Evolutionary conservation across 1,284 basidiomycete genomes (phyloP).

Genomic region (Acaromyces ingoldii): DNA sequence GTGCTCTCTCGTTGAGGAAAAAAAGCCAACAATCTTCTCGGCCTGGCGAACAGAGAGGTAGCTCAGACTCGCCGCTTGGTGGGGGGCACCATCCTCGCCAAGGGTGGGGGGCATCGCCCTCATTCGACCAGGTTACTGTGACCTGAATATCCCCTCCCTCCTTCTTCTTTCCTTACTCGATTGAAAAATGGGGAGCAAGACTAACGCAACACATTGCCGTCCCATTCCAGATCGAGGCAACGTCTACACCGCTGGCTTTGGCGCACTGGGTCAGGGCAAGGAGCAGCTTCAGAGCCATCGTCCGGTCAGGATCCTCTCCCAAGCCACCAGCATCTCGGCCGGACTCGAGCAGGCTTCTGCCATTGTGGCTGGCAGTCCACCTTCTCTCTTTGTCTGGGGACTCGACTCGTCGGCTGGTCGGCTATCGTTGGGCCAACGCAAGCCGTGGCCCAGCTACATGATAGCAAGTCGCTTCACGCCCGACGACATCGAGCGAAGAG

Average conservation of each 20-base stretch:
- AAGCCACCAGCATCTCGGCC: background rate
- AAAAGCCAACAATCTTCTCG: too few species aligned
- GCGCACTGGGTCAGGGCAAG: slow-evolving; percentile 7
- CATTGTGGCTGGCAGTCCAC: background rate
- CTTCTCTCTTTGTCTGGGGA: slow-evolving; percentile 7
- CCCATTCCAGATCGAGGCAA: slow-evolving; percentile 4
- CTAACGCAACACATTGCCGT: too few species aligned
- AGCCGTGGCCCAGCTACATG: slow-evolving; percentile 9
- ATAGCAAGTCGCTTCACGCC: slow-evolving; percentile 9
- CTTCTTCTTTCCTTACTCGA: too few species aligned
- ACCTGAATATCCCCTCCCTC: too few species aligned
- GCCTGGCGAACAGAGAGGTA: too few species aligned
- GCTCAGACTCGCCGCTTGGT: too few species aligned
- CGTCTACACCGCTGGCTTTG: slow-evolving; percentile 11
- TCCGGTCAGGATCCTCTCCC: background rate
- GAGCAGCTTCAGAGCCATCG: background rate
- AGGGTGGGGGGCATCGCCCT: too few species aligned
- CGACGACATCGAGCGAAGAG: slow-evolving; percentile 7
- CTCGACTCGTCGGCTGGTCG: background rate
- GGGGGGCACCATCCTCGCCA: too few species aligned
- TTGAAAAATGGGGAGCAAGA: too few species aligned
- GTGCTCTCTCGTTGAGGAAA: too few species aligned
- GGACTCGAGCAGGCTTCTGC: slow-evolving; percentile 6
- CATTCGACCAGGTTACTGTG: too few species aligned
- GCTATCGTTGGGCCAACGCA: background rate